Evolutionary conservation across 2,329 filamentous ascomycete species (phyloP).

Genomic region (Paracamarosporium sp.): DNA sequence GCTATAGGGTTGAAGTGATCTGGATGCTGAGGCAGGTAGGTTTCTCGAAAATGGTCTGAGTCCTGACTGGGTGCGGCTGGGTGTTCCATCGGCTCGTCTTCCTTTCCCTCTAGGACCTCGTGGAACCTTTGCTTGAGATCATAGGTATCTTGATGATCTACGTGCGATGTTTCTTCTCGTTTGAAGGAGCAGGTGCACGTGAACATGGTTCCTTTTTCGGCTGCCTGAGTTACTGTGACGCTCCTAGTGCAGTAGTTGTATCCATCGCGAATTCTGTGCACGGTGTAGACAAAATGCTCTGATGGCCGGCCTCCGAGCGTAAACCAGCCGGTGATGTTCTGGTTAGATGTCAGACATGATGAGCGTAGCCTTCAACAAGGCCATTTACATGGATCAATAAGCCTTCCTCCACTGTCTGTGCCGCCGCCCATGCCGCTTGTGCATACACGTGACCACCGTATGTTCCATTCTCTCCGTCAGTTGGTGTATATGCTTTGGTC

Average conservation of each 20-base stretch:
- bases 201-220: conserved; percentile 56
- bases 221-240: conserved; percentile 59
- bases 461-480: conserved; percentile 49
- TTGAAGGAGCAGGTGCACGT: conserved; percentile 62
- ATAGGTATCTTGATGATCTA: conserved; percentile 43
- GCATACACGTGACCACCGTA: conserved; percentile 65
- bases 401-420: conserved; percentile 58
- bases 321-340: conserved; percentile 63
- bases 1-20: conserved; percentile 50
- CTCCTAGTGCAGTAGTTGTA: conserved; percentile 59
- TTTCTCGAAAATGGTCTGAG: conserved; percentile 33
- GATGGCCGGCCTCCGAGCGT: conserved; percentile 55
- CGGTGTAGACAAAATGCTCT: conserved; percentile 59
- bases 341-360: not conserved
- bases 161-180: conserved; percentile 44
- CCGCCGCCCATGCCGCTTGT: conserved; percentile 64
- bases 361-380: not conserved
- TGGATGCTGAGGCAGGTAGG: conserved; percentile 37
- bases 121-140: conserved; percentile 46
- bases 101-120: conserved; percentile 41
- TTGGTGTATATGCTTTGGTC: conserved; percentile 52
- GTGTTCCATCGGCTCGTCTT: conserved; percentile 37
- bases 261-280: conserved; percentile 59
- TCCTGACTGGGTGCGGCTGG: conserved; percentile 26
- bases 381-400: conserved; percentile 59